Evolutionary conservation across 2,329 filamentous ascomycete genomes (phyloP), one percentile per base, ranked within the genome.

Genomic region (Diaporthe aspalathi): DNA sequence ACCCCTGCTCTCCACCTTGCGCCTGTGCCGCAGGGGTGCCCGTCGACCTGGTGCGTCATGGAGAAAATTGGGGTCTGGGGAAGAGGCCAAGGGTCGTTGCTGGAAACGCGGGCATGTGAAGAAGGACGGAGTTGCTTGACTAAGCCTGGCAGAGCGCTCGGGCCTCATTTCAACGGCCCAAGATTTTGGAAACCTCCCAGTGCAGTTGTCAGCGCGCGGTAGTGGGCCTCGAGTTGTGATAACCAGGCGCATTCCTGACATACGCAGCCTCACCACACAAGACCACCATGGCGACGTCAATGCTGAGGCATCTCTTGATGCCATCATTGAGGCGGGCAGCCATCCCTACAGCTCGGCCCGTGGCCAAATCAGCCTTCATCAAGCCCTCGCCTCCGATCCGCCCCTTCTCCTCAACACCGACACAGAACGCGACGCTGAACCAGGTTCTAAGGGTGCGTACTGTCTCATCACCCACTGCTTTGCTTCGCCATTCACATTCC

Each of bases 361-460:
- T 71, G 53, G 56, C 72, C 62, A 54, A 74, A 75, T 49, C 74
- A 45, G 67, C 78, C 70, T 74, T 74, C 74, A 73, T 77, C 43
- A 67, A 70, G 24, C 75, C 75, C 73, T 75, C 71, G n/a, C 54
- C 68, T 5, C 45, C 69, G 70, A 76, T 76, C 71, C 78, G 82
- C 60, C 76, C 80, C 60, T 78, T 81, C 67, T 79, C 80, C 43
- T 78, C 80, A 73, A 78, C 91, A 0, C 83, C 89, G 0, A 77
- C 84, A 38, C 84, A 83, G 70, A 83, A 84, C 75, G 89, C 92
- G 68, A 94, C 92, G 11, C 86, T 93, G 76, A 94, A 92, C 83
- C 92, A 94, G 81, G 90, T 94, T 71, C 85, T 92, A 22, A 87
- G 88, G 74, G 85, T 86, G 79, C 72, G 83, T 77, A 22, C 14